Percentiles rank a stretch among this genome's conserved stretches.
These are phyloP conservation scores for Hanseniaspora uvarum DNA, from an alignment of 1,139 yeast genomes.

Conservation along the genomic window DNA sequence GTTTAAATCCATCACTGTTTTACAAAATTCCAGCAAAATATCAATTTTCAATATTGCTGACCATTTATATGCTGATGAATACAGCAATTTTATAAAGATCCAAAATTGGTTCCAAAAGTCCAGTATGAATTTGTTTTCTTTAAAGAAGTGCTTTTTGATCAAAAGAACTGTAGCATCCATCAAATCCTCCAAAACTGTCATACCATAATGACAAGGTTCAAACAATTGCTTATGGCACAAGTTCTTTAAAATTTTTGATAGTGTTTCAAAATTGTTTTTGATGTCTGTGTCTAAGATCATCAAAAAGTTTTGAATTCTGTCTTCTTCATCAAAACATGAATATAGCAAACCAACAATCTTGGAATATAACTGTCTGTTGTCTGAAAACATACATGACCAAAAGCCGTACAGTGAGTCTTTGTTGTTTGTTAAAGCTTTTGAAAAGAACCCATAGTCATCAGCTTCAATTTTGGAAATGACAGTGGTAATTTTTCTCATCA, in stretches of 20 bases:
- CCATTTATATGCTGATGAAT: conserved; percentile 63
- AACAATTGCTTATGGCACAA: conserved; percentile 44
- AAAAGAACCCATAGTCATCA: conserved; percentile 27
- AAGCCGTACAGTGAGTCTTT: conserved; percentile 41
- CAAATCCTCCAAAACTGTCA: conserved; percentile 67
- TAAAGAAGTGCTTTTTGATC: conserved; percentile 44
- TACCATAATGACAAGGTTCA: conserved; percentile 69
- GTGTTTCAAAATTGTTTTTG: conserved; percentile 39
- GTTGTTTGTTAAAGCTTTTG: conserved; percentile 33
- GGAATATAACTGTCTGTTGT: conserved; percentile 45
- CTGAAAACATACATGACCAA: conserved; percentile 62
- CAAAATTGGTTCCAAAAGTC: conserved; percentile 58
- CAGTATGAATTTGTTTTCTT: conserved; percentile 38
- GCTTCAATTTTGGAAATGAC: conserved; percentile 33
- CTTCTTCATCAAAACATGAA: conserved; percentile 70
- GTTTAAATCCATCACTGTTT: conserved; percentile 76
- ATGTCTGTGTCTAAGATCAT: conserved; percentile 41
- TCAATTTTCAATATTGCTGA: conserved; percentile 49
- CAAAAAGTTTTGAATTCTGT: conserved; percentile 59
- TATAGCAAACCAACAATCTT: conserved; percentile 63
- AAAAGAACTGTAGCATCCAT: conserved; percentile 39
- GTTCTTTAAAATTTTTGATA: conserved; percentile 39
- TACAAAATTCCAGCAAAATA: conserved; percentile 64
- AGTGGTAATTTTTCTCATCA: conserved; percentile 34
- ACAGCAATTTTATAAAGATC: conserved; percentile 61